Evolutionary conservation across 2,329 filamentous ascomycete species (phyloP), one percentile per base, ranked within the genome.

Genomic region (Plectosphaerella plurivora): DNA sequence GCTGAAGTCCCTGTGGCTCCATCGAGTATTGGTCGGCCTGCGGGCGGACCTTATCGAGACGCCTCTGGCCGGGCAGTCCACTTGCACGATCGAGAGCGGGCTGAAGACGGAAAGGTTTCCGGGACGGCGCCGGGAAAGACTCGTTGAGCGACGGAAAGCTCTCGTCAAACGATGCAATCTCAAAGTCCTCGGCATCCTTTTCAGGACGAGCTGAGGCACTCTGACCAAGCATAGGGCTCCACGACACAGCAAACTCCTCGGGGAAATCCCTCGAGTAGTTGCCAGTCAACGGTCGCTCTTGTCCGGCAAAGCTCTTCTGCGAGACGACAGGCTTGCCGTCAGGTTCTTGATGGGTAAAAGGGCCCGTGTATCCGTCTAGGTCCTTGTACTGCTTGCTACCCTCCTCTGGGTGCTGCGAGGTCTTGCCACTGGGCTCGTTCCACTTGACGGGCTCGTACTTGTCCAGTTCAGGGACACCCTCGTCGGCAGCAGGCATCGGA

Each of bases 221-320:
- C 50, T 44, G 51, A 25, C 45, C 41, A n/a, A 57, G 20, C 16
- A 48, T 55, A 7, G 53, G 58, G 41, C 63, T 66, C 77, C 77
- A 79, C 1, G 70, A 69, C 5, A 62, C 61, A 0, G 69, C 58
- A 51, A 78, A 79, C 4, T 81, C 77, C 53, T 81, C 76, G 0
- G 77, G 75, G 53, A 81, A 81, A 59, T 81, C 78, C 33, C 71
- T 73, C 9, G 65, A 64, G 55, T 73, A 80, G 55, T 75, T 77
- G 4, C 77, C 78, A 9, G 74, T 78, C 47, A 80, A 22, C 5
- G 53, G 28, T 12, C 28, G 8, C 4, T 12, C 11, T 8, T 5
- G 8, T 3, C 28, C 28, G 7, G 28, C 56, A 20, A 18, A 12
- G 10, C 15, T 41, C 10, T 48, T 55, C 22, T 18, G 58, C 53